These are phyloP conservation scores for Cupressus sempervirens DNA, from an alignment of 75 land plant genomes.

Conservation along the genomic window DNA sequence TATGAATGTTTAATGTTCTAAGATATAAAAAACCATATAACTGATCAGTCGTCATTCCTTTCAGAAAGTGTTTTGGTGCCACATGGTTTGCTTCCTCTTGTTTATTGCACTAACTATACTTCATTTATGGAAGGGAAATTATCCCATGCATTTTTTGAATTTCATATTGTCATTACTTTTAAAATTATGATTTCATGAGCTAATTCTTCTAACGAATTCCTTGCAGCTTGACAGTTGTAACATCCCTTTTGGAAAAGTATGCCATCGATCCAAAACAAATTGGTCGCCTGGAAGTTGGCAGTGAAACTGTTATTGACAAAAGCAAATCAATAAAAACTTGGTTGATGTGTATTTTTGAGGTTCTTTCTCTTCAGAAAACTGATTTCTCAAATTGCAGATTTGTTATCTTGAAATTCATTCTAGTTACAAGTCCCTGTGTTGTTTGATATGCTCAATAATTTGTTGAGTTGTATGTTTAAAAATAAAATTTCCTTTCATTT, in stretches of 20 bases:
- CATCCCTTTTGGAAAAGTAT: slow-evolving; percentile 79
- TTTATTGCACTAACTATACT: not conserved
- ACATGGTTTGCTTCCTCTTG: not conserved
- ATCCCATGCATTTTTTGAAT: not conserved
- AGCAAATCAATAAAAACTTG: slow-evolving; percentile 99
- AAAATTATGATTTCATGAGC: not conserved
- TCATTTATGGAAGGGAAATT: not conserved
- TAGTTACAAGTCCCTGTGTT: not conserved
- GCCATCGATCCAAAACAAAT: slow-evolving; percentile 71
- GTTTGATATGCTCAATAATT: not conserved
- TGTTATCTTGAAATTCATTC: not conserved
- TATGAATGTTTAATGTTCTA: not conserved
- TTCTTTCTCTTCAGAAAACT: slow-evolving; percentile 10
- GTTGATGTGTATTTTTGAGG: slow-evolving; percentile 96
- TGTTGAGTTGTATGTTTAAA: not conserved
- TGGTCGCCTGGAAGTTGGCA: slow-evolving; percentile 97
- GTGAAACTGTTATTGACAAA: slow-evolving; percentile 97
- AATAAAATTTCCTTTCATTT: too few relatives aligned
- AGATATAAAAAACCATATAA: not conserved
- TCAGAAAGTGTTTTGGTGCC: not conserved
- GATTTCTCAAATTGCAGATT: not conserved
- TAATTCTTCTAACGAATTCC: not conserved
- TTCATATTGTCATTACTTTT: not conserved
- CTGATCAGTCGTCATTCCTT: not conserved
- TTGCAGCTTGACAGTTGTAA: slow-evolving; percentile 89